A percentile compares a stretch with the other conserved stretches of the same genome.
Evolutionary conservation across 2,329 filamentous ascomycete genomes (phyloP).

Genomic region (Helminthosporium solani): DNA sequence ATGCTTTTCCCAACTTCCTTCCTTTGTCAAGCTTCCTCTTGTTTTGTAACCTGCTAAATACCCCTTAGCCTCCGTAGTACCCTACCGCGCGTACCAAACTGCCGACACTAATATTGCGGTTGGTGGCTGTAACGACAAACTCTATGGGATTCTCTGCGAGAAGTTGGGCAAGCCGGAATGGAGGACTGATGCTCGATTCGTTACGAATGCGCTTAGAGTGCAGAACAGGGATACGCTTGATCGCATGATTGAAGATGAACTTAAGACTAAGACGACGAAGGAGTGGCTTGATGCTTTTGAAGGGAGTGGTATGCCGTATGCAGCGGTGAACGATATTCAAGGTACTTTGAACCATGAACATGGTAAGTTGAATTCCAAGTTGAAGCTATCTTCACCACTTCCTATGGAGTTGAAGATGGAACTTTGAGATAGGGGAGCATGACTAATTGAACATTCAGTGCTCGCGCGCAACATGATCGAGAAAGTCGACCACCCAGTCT

Average conservation of each 20-base stretch:
- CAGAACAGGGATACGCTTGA: constrained; percentile 76
- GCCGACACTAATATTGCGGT: constrained; percentile 62
- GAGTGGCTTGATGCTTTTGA: constrained; percentile 88
- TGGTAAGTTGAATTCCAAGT: constrained; percentile 55
- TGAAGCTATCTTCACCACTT: no score
- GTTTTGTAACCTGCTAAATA: no score
- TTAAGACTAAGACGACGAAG: constrained; percentile 72
- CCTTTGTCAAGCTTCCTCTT: neutral
- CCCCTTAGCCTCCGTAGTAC: constrained; percentile 79
- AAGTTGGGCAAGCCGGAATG: constrained; percentile 59
- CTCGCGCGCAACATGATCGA: constrained; percentile 83
- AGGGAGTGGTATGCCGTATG: constrained; percentile 89
- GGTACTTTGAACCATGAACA: constrained; percentile 80
- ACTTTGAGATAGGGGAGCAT: constrained; percentile 28
- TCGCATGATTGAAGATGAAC: constrained; percentile 71
- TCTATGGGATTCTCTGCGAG: constrained; percentile 61
- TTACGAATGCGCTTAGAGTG: constrained; percentile 60
- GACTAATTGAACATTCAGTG: constrained; percentile 43
- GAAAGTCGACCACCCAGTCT: constrained; percentile 77
- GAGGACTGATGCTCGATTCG: constrained; percentile 57
- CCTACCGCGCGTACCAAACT: constrained; percentile 77
- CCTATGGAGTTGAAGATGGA: constrained; percentile 80
- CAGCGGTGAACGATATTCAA: constrained; percentile 90
- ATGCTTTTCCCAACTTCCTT: constrained; percentile 25
- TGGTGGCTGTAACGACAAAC: constrained; percentile 63